These are phyloP conservation scores for Aspergillus egyptiacus DNA, from an alignment of 495 filamentous ascomycete genomes.

Conservation along the genomic window DNA sequence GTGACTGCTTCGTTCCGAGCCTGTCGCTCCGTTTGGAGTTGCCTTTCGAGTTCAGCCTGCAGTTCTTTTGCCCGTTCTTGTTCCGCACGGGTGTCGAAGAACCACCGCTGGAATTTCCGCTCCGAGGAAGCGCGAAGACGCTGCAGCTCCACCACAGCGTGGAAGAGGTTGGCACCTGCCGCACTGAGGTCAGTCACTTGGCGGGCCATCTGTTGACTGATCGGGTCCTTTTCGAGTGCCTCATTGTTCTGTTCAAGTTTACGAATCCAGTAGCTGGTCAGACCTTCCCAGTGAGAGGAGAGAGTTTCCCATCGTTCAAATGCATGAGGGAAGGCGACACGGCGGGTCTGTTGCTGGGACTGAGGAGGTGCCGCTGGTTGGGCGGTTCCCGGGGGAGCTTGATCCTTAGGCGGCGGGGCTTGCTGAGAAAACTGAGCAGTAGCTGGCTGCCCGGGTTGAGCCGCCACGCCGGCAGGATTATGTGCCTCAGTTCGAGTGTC, in stretches of 20 bases:
- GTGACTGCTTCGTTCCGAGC: constrained; percentile 59
- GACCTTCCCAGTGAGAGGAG: constrained; percentile 95
- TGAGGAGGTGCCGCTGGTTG: constrained; percentile 9
- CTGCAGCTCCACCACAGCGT: constrained; percentile 94
- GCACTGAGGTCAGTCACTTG: constrained; percentile 95
- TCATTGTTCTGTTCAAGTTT: constrained; percentile 83
- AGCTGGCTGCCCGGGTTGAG: constrained; percentile 7
- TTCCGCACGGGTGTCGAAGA: constrained; percentile 86
- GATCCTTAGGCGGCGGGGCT: constrained; percentile 13
- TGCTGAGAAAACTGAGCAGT: constrained; percentile 13
- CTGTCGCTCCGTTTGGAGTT: constrained; percentile 66
- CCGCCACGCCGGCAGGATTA: constrained; percentile 10
- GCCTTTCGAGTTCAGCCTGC: constrained; percentile 71
- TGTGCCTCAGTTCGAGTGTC: constrained; percentile 14
- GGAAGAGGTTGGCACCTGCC: constrained; percentile 93
- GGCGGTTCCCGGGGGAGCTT: constrained; percentile 1
- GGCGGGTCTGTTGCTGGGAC: constrained; percentile 24
- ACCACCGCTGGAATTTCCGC: constrained; percentile 97
- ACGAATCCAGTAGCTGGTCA: constrained; percentile 95
- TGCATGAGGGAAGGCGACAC: constrained; percentile 77
- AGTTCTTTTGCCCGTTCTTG: constrained; percentile 80
- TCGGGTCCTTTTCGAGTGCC: constrained; percentile 71
- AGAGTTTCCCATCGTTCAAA: constrained; percentile 97
- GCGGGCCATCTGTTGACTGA: constrained; percentile 80
- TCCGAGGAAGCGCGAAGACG: constrained; percentile 93